These are phyloP conservation scores for Gynochthodes officinalis DNA, from an alignment of 257 asterid genomes.

Conservation along the genomic window DNA sequence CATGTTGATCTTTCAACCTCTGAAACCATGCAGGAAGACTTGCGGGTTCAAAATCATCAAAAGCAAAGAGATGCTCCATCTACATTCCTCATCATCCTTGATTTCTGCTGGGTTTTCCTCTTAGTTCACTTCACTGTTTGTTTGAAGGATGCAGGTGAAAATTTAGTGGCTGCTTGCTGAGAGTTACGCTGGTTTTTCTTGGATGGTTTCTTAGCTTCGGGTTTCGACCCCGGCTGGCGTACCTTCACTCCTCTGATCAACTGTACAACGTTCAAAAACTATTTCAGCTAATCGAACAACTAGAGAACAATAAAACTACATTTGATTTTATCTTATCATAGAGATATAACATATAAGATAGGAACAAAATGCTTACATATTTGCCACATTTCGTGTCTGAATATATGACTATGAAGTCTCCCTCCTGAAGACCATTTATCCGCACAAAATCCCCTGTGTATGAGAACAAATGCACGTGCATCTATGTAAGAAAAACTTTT, in stretches of 20 bases:
- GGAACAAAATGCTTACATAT: conserved; percentile 48
- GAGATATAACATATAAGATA: no score
- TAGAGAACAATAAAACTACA: neutral
- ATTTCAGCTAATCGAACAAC: neutral
- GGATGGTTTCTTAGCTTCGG: conserved; percentile 66
- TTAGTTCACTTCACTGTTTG: conserved; percentile 35
- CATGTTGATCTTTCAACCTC: neutral
- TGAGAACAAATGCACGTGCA: neutral
- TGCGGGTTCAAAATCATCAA: conserved; percentile 5
- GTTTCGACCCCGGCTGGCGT: conserved; percentile 52
- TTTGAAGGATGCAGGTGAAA: conserved; percentile 39
- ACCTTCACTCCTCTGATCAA: conserved; percentile 91
- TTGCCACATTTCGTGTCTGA: conserved; percentile 55
- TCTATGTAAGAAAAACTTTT: no score
- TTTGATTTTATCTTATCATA: no score
- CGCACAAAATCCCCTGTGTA: conserved; percentile 39
- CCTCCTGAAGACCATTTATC: conserved; percentile 45
- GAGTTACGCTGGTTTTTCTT: conserved; percentile 51
- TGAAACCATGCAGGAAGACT: neutral
- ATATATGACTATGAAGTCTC: conserved; percentile 45
- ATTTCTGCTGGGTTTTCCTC: neutral
- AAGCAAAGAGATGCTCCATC: neutral
- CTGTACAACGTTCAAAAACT: conserved; percentile 24
- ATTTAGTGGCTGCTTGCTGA: conserved; percentile 32
- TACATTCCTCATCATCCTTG: neutral